phyloP scores from a whole-genome alignment of 768 basidiomycete species.

The Rubroboletus pulcherrimus region DNA sequence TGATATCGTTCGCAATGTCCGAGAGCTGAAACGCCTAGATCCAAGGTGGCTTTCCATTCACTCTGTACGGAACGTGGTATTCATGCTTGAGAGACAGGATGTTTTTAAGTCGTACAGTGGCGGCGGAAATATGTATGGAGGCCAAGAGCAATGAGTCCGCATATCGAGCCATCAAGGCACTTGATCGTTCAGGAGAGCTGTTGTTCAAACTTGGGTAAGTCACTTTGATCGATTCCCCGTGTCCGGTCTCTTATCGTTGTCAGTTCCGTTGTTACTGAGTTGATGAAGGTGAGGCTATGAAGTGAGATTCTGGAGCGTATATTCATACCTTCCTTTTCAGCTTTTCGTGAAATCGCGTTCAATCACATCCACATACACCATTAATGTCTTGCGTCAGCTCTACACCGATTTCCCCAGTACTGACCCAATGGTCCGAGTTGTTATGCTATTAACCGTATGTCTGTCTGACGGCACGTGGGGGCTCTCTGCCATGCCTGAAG shows the following conservation, averaged over 20 bases:
- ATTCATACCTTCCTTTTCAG: conserved; percentile 34
- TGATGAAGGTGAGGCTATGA: conserved; percentile 53
- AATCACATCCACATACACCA: conserved; percentile 47
- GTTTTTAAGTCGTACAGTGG: conserved; percentile 81
- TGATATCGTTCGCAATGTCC: conserved; percentile 67
- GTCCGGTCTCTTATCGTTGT: conserved; percentile 11
- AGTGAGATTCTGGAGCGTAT: not conserved
- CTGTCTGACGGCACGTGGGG: conserved; percentile 31
- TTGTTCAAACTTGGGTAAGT: conserved; percentile 66
- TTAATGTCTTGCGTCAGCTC: conserved; percentile 55
- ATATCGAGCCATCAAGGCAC: conserved; percentile 62
- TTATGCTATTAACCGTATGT: conserved; percentile 71
- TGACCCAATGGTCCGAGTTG: conserved; percentile 59
- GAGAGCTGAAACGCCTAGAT: conserved; percentile 68
- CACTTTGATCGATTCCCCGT: not conserved
- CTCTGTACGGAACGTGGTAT: not conserved
- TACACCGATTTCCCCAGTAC: conserved; percentile 63
- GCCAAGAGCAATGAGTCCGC: conserved; percentile 66
- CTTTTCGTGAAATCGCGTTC: conserved; percentile 69
- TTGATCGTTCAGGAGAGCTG: conserved; percentile 62
- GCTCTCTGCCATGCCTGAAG: conserved; percentile 28
- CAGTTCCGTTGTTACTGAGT: conserved; percentile 51
- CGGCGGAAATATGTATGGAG: conserved; percentile 81
- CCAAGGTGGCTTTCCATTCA: conserved; percentile 44
- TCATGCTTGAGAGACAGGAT: conserved; percentile 45